Evolutionary conservation across 1,284 basidiomycete genomes (phyloP).

Genomic region (Microbotryum silenes-acaulis): DNA sequence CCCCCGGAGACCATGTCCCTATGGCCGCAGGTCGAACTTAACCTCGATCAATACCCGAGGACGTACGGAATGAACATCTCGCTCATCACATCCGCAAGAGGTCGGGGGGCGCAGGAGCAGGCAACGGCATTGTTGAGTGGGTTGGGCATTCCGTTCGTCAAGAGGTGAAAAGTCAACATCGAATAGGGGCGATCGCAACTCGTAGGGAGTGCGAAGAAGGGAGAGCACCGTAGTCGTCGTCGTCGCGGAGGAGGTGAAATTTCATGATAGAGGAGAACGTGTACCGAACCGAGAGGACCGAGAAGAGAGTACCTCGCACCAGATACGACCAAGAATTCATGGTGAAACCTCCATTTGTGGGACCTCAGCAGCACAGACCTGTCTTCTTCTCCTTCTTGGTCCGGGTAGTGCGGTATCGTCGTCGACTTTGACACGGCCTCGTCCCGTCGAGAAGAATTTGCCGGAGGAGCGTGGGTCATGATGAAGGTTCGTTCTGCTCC

Average conservation of each 20-base stretch:
- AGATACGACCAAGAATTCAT: conserved; percentile 47
- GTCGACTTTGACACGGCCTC: neutral
- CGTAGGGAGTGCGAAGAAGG: too few species aligned
- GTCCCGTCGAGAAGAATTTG: neutral
- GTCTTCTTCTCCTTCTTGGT: conserved; percentile 1
- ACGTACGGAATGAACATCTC: conserved; percentile 83
- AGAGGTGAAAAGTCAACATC: conserved; percentile 8
- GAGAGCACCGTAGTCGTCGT: too few species aligned
- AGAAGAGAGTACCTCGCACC: too few species aligned
- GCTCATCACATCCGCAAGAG: conserved; percentile 76
- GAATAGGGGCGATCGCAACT: too few species aligned
- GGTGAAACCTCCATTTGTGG: conserved; percentile 42
- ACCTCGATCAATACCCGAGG: conserved; percentile 75
- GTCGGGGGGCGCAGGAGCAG: conserved; percentile 73
- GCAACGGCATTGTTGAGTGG: conserved; percentile 77
- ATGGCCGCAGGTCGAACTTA: conserved; percentile 82
- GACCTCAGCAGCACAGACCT: neutral
- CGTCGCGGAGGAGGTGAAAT: too few species aligned
- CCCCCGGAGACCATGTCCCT: conserved; percentile 74
- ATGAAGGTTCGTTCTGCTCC: conserved; percentile 50
- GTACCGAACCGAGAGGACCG: too few species aligned
- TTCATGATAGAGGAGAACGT: too few species aligned
- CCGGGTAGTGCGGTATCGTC: conserved; percentile 1
- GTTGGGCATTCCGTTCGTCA: conserved; percentile 72
- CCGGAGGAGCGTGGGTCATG: conserved; percentile 43